These are phyloP conservation scores for Backusella sp. DNA, from an alignment of 192 early-diverging fungal genomes.

Conservation along the genomic window DNA sequence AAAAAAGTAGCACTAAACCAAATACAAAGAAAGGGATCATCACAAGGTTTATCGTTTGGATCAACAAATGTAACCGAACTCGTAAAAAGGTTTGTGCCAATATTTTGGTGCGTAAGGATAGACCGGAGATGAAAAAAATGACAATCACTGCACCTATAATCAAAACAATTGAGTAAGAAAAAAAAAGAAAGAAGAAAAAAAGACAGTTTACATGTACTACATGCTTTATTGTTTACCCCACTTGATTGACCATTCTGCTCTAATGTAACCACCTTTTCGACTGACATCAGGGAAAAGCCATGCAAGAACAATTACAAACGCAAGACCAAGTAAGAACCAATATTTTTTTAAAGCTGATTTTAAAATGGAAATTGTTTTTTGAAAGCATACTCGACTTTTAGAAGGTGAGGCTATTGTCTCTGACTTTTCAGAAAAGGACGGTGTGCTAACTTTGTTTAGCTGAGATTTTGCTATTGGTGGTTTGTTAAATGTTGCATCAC, in stretches of 20 bases:
- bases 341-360: conserved; percentile 15
- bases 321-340: conserved; percentile 66
- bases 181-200: neutral
- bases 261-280: conserved; percentile 47
- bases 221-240: conserved; percentile 42
- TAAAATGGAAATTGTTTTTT: neutral
- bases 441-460: neutral
- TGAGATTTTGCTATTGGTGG: neutral
- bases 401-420: neutral
- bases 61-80: conserved; percentile 54
- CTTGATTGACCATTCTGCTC: conserved; percentile 62
- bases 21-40: conserved; percentile 61
- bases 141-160: conserved; percentile 34
- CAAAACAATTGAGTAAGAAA: neutral
- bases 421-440: conserved; percentile 14
- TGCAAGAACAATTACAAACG: conserved; percentile 58
- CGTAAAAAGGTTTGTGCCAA: conserved; percentile 30
- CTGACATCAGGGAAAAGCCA: conserved; percentile 56
- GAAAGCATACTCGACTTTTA: neutral
- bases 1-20: conserved; percentile 51
- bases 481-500: conserved; percentile 7
- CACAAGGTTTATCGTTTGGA: conserved; percentile 58
- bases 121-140: conserved; percentile 36
- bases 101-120: conserved; percentile 33
- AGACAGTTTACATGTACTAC: neutral